Evolutionary conservation across 345 rosid species (phyloP).

Genomic region (Dipteronia dyeriana): DNA sequence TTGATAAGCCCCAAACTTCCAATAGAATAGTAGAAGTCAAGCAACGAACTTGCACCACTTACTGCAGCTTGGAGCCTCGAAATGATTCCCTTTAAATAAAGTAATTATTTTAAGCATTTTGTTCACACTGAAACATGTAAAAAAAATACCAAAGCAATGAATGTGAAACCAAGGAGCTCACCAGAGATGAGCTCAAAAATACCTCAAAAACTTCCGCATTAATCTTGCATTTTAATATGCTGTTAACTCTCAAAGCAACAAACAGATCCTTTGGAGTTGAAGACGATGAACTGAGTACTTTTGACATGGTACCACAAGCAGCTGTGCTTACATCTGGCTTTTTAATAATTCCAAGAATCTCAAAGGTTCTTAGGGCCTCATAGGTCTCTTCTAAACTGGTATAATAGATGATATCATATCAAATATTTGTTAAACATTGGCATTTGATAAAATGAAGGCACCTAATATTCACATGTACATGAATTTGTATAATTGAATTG

Average conservation of each 20-base stretch:
- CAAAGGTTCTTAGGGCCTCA: conserved; percentile 76
- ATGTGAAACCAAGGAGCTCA: neutral
- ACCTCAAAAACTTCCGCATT: conserved; percentile 61
- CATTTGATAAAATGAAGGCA: neutral
- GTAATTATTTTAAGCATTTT: neutral
- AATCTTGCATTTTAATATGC: conserved; percentile 59
- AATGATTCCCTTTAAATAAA: conserved; percentile 48
- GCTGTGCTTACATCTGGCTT: conserved; percentile 47
- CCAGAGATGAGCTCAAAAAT: conserved; percentile 10
- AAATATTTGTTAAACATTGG: conserved; percentile 3
- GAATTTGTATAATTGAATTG: neutral
- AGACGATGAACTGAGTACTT: conserved; percentile 56
- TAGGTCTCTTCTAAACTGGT: conserved; percentile 77
- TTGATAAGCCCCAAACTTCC: conserved; percentile 72
- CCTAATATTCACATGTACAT: neutral
- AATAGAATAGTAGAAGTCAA: conserved; percentile 72
- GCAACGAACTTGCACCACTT: conserved; percentile 66
- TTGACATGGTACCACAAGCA: conserved; percentile 51
- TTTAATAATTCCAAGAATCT: conserved; percentile 67
- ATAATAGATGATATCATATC: neutral
- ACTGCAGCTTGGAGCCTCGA: conserved; percentile 66
- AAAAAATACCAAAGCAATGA: neutral
- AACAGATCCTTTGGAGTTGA: conserved; percentile 65
- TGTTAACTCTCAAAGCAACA: conserved; percentile 67
- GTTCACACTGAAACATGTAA: neutral